Evolutionary conservation across 108 stramenopile genomes (phyloP), one percentile per base, ranked within the genome.

Genomic region (Skeletonema costatum): DNA sequence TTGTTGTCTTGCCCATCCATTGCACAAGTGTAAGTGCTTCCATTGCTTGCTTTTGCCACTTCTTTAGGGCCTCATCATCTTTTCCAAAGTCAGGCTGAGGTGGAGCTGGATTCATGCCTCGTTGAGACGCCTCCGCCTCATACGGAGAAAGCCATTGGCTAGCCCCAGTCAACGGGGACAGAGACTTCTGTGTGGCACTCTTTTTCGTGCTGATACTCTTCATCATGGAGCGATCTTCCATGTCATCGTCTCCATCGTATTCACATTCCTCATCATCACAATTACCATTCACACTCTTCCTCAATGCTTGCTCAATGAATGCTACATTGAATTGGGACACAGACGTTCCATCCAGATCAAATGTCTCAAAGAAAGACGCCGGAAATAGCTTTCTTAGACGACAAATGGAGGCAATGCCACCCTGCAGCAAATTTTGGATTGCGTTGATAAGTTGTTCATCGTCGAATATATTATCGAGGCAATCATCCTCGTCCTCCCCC

Each of bases 371-470:
- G 70, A 68, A 74, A 64, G 16, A 32, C 25, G 53, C 3, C 1
- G 79, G 79, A 32, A 64, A 80, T 13, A 80, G n/a, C 46, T 59
- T 58, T 17, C 79, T 68, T 31, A 80, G 32, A 32, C 79, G 79
- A 31, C 79, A 80, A 42, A 80, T 62, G 68, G 79, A 74, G 25
- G 79, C 79, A 17, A 80, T 80, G 11, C 79, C 79, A 25, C 60
- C 32, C 44, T 80, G 67, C n/a, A 80, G 51, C 2, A 73, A 60
- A 50, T 68, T 64, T 48, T 80, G 79, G 6, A 80, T 41, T 60
- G 73, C 41, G 13, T 60, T 29, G 2, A 38, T 10, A 9, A 60
- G 31, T 1, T 33, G 9, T 4, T 17, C 61, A 32, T 80, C 25
- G 33, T 74, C 25, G 53, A 39, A 21, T 12, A 56, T 32, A 4